Evolutionary conservation across 2,329 filamentous ascomycete genomes (phyloP).

Genomic region (Apiospora pterosperma): DNA sequence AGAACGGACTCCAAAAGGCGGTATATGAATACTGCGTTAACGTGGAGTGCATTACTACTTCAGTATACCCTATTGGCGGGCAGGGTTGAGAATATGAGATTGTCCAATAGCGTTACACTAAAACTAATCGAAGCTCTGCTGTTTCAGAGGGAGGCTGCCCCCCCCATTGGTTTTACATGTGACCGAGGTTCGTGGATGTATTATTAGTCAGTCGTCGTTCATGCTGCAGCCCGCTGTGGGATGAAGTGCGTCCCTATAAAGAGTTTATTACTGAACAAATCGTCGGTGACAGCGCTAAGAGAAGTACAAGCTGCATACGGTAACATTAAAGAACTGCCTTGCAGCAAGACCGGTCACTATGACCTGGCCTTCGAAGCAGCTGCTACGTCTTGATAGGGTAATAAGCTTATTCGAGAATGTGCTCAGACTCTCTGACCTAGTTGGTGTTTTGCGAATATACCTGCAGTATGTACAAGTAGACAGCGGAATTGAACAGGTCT

Average conservation of each 20-base stretch:
- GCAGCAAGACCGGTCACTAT: background rate
- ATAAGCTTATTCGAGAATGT: background rate
- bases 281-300: background rate
- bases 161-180: background rate
- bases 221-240: background rate
- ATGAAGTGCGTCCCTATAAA: background rate
- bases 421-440: background rate
- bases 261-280: background rate
- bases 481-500: background rate
- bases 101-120: constrained; percentile 4
- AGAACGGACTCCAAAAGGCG: background rate
- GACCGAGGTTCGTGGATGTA: background rate
- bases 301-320: background rate
- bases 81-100: background rate
- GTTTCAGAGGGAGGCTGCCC: background rate
- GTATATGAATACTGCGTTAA: background rate
- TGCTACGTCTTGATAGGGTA: background rate
- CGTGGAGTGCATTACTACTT: background rate
- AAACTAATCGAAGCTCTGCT: background rate
- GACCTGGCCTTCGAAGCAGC: background rate
- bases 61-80: background rate
- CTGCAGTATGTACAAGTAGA: too few species aligned
- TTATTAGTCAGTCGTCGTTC: background rate
- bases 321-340: background rate
- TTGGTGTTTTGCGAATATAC: background rate